Base-by-base conservation (phyloP, 139 green algal species). In the Mychonastes homosphaera region DNA sequence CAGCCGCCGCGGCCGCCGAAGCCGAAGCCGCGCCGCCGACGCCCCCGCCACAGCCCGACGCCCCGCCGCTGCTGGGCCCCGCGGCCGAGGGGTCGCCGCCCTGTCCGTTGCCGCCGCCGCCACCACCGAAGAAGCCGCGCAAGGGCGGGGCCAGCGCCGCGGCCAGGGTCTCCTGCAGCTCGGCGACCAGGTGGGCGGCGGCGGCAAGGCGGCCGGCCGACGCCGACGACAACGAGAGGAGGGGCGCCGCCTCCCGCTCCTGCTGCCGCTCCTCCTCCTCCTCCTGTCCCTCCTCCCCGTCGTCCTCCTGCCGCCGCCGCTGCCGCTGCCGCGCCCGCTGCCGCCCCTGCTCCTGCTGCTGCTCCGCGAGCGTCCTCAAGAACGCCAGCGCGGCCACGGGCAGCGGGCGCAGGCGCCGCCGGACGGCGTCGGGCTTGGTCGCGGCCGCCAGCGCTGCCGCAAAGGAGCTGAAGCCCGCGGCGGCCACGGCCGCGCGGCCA, bases 151-250 rank as follows among this genome's bases (percentile, higher is more conserved):
- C 30, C 6, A 61, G 6, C 26, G 60, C 21, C 27, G 38, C 21
- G 29, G 53, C 45, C 6, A 67, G 50, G 50, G 59, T 67, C 29
- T 28, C 40, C 1, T 60, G 60, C 39, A 67, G 29, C 30, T 67
- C 60, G 6, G 36, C 12, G 6, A 24, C 29, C 29, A 67, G 50
- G 39, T 60, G 40, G 16, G 50, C 29, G n/a, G 39, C 60, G 9
- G 60, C 50, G 39, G 60, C 38, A 21, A 67, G 50, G 27, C 5
- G 38, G 24, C 45, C 26, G 9, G 8, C n/a, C 5, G 4, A 34
- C 23, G 33, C 46, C n/a, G 24, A 24, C 32, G 23, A 24, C 32
- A 34, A 24, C 33, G 9, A 53, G 26, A 27, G 32, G 46, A 53
- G 19, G 8, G 46, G 19, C 3, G 46, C 26, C 9, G n/a, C 21